These are phyloP conservation scores for Hypoxylon perforatum DNA, from an alignment of 495 filamentous ascomycete species.

Conservation along the genomic window DNA sequence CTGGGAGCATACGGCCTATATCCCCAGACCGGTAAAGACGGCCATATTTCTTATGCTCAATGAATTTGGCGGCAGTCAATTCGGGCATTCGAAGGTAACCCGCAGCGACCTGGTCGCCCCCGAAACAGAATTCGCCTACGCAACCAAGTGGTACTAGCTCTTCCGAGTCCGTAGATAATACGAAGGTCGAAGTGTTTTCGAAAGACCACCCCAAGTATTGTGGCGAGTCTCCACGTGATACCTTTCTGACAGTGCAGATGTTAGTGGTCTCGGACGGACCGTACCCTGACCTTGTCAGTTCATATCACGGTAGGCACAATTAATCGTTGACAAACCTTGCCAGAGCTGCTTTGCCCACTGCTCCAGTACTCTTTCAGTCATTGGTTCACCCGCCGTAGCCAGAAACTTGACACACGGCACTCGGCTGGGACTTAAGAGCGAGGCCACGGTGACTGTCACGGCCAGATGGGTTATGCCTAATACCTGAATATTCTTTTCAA, in stretches of 20 bases:
- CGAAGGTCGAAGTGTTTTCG: slow-evolving; percentile 76
- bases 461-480: slow-evolving; percentile 78
- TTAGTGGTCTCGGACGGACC: slow-evolving; percentile 79
- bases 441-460: slow-evolving; percentile 81
- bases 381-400: slow-evolving; percentile 75
- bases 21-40: slow-evolving; percentile 78
- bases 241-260: slow-evolving; percentile 73
- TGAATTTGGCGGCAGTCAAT: slow-evolving; percentile 68
- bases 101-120: slow-evolving; percentile 80
- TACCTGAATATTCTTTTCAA: slow-evolving; percentile 66
- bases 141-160: slow-evolving; percentile 70
- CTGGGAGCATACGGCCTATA: slow-evolving; percentile 74
- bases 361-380: slow-evolving; percentile 72
- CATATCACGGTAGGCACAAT: background rate
- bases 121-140: slow-evolving; percentile 83
- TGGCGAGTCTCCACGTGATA: slow-evolving; percentile 62
- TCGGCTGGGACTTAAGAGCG: slow-evolving; percentile 68
- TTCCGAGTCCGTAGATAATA: slow-evolving; percentile 59
- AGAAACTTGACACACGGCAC: slow-evolving; percentile 74
- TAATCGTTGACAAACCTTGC: slow-evolving; percentile 60
- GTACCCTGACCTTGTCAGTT: slow-evolving; percentile 61
- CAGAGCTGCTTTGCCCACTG: slow-evolving; percentile 75
- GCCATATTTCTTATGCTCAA: slow-evolving; percentile 72
- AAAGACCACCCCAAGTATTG: slow-evolving; percentile 71
- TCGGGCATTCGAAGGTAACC: slow-evolving; percentile 73